Base-by-base conservation (phyloP, 495 filamentous ascomycete genomes). In the Hyaloscypha bicolor region DNA sequence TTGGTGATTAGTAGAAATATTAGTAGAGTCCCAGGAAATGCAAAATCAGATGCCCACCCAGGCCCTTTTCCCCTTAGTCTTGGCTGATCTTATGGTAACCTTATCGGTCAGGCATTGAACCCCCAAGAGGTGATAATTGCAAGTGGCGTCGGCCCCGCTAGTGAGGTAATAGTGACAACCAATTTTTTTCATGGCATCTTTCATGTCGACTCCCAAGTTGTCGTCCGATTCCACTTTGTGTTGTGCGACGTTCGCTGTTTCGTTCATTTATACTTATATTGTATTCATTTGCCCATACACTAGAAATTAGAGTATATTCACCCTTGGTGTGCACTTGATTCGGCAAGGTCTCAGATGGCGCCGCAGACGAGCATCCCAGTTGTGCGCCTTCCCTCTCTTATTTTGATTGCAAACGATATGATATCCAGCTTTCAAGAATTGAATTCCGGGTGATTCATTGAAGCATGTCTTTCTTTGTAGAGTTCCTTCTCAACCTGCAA, bases 331-430 rank as follows among this genome's bases (percentile, higher is more conserved):
- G 25, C 25, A 25, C 25, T 37, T 37, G 35, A 37, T 37, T 37
- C 51, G 25, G 25, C 25, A 25, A 25, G 25, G 2, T 25, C 25
- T 25, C 25, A 25, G 6, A 60, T 60, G 56, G 56, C 56, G 3
- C 56, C 56, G 14, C 56, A 60, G 32, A 60, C 56, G 32, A 60
- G 16, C 16, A 60, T 60, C 14, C 56, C 56, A 32, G 56, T 60
- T 33, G 56, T 60, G 9, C 6, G 56, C 14, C 9, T n/a, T 21
- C 56, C 32, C 30, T 48, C 42, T 48, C 16, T 19, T 12, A 14
- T 48, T 37, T 37, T 3, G 16, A 48, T 16, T 48, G 16, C 42
- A 19, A 19, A 48, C 42, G 16, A 19, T 16, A 16, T 48, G 42
- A 48, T 11, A 48, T 48, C 42, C 9, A 48, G 3, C 9, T 19